Evolutionary conservation across 2,329 filamentous ascomycete species (phyloP).

Genomic region (Exophiala sp.): DNA sequence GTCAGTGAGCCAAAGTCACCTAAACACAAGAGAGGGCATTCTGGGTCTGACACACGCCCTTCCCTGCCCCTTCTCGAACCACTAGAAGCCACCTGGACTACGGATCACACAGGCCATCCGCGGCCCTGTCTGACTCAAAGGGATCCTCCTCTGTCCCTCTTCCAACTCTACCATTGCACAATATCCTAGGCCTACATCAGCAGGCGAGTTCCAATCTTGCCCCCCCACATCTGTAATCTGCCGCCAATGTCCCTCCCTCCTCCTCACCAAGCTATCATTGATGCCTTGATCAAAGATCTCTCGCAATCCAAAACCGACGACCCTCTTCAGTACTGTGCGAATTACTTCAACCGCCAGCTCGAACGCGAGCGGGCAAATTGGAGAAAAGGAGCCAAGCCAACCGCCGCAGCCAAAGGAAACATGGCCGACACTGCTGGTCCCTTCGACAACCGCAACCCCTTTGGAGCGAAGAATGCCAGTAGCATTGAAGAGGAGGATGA

Average conservation of each 20-base stretch:
- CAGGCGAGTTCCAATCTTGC: slow-evolving; percentile 6
- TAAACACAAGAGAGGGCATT: background rate
- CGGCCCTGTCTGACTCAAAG: slow-evolving; percentile 7
- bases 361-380: slow-evolving; percentile 56
- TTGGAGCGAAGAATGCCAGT: slow-evolving; percentile 54
- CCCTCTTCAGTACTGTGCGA: slow-evolving; percentile 64
- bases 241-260: slow-evolving; percentile 45
- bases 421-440: slow-evolving; percentile 75
- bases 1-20: background rate
- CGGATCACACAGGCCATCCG: slow-evolving; percentile 14
- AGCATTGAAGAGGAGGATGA: slow-evolving; percentile 74
- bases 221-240: slow-evolving; percentile 18
- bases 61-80: slow-evolving; percentile 11
- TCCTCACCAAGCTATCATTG: slow-evolving; percentile 57
- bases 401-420: slow-evolving; percentile 37
- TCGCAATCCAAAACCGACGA: slow-evolving; percentile 55
- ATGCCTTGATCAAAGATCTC: slow-evolving; percentile 58
- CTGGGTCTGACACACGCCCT: background rate
- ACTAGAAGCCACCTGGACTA: slow-evolving; percentile 5
- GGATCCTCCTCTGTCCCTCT: slow-evolving; percentile 14
- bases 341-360: slow-evolving; percentile 61
- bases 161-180: background rate
- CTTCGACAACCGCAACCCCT: slow-evolving; percentile 75
- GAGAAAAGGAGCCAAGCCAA: slow-evolving; percentile 40
- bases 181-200: slow-evolving; percentile 9